Evolutionary conservation across 2,329 filamentous ascomycete species (phyloP), one percentile per base, ranked within the genome.

Genomic region (Anthostomella pinea): DNA sequence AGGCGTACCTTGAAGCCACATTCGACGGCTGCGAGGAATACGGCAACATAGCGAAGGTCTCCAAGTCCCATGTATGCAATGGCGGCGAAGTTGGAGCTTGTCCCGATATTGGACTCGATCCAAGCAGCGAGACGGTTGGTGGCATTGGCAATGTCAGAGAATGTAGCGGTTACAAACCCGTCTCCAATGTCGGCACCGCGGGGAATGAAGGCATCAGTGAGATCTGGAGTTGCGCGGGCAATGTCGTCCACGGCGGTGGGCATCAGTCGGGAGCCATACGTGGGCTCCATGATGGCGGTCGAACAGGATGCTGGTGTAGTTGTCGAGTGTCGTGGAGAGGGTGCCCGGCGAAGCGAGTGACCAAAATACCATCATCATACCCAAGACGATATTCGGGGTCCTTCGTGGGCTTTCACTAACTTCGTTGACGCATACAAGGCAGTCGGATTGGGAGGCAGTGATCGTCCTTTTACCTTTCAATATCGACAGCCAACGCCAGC

Each of bases 61-160:
- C 28, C 32, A n/a, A 37, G 30, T 14, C 41, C 41, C 15, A 43
- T 26, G 27, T 43, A 43, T 9, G 41, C 41, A 24, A 43, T 28
- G 8, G 32, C 35, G 11, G 33, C 41, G 16, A 43, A 43, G 10
- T 28, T 8, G 5, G 16, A 32, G 16, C 22, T 31, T 4, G 14
- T n/a, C 2, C 38, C 33, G n/a, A 34, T 17, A 6, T 22, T 27
- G 10, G 27, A 3, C 2, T 41, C 8, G 7, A 41, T 35, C 21
- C 18, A 28, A 18, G 10, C 21, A 3, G 33, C 38, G 14, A 30
- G 18, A 14, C 10, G 7, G 22, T 41, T 41, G 8, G 25, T 20
- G 18, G 38, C 32, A 16, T 21, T 36, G 2, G 38, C 38, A 13
- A 30, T 14, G 14, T 41, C 32, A 8, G n/a, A 16, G 27, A 36